Evolutionary conservation across 2,329 filamentous ascomycete genomes (phyloP), one percentile per base, ranked within the genome.

Genomic region (Corynespora cassiicola): DNA sequence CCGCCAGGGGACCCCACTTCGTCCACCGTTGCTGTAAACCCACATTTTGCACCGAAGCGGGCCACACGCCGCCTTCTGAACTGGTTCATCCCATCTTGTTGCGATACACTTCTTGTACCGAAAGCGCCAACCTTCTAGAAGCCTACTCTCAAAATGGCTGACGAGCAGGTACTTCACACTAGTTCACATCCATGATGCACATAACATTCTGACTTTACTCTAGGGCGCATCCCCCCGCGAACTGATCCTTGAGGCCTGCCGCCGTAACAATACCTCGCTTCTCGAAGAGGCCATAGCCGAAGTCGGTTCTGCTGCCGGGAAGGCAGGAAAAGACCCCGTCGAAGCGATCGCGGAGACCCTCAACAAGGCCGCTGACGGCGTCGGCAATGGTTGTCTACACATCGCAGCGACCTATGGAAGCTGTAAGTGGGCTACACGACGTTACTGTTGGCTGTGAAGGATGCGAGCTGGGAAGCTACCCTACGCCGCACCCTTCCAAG

Each of bases 371-470:
- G 87, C 82, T 29, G 90, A 94, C 58, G 84, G 90, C 8, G 78
- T 96, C 72, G 94, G 94, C 34, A 91, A 92, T 71, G 83, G 92
- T 64, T 83, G 91, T 20, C 84, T 96, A 66, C 94, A 97, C 71
- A 83, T 96, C 56, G 94, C 91, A 32, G 92, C 92, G 20, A 78
- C 82, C 19, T 85, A 84, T 52, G 94, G 94, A 56, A 89, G 90
- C 72, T 96, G 88, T 92, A 75, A 56, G 85, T 77, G n/a, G n/a
- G n/a, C n/a, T n/a, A n/a, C n/a, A n/a, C n/a, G n/a, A n/a, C n/a
- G n/a, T n/a, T n/a, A n/a, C n/a, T n/a, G n/a, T n/a, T n/a, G n/a
- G n/a, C n/a, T n/a, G n/a, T n/a, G n/a, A n/a, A n/a, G n/a, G n/a
- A n/a, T n/a, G n/a, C n/a, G n/a, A n/a, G n/a, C n/a, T n/a, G n/a